Percentiles rank a stretch among this genome's conserved stretches.
phyloP scores from a whole-genome alignment of 345 rosid species.

The Gossypium ekmanianum region DNA sequence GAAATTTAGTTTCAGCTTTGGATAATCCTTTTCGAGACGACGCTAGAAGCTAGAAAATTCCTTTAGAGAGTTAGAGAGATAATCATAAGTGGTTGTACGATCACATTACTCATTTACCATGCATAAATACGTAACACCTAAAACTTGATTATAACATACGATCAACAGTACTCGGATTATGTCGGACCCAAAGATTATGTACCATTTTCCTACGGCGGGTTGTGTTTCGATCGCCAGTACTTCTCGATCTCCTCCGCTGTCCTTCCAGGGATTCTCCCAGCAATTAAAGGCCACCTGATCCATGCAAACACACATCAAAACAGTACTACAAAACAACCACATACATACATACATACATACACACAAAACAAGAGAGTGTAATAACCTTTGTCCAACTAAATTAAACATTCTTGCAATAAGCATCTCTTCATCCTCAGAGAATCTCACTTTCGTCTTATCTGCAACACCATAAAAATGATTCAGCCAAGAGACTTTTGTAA shows the following conservation, averaged over 20 bases:
- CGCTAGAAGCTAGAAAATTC: too few relatives aligned
- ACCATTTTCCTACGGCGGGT: background rate
- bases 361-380: background rate
- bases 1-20: background rate
- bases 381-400: conserved; percentile 40
- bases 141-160: background rate
- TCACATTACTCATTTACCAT: background rate
- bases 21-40: too few relatives aligned
- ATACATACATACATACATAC: background rate
- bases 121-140: background rate
- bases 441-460: conserved; percentile 18
- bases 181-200: background rate
- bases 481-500: background rate
- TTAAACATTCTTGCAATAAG: conserved; percentile 44
- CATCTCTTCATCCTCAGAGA: conserved; percentile 49
- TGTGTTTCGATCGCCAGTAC: conserved; percentile 47
- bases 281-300: conserved; percentile 59
- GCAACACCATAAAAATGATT: background rate
- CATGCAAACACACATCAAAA: background rate
- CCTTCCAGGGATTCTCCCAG: conserved; percentile 64
- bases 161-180: background rate
- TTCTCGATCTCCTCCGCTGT: conserved; percentile 57
- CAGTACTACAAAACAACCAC: background rate
- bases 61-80: too few relatives aligned
- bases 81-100: background rate